A percentile compares a stretch with the other conserved stretches of the same genome.
Evolutionary conservation across 768 basidiomycete genomes (phyloP).

Genomic region (Crepidotus variabilis): DNA sequence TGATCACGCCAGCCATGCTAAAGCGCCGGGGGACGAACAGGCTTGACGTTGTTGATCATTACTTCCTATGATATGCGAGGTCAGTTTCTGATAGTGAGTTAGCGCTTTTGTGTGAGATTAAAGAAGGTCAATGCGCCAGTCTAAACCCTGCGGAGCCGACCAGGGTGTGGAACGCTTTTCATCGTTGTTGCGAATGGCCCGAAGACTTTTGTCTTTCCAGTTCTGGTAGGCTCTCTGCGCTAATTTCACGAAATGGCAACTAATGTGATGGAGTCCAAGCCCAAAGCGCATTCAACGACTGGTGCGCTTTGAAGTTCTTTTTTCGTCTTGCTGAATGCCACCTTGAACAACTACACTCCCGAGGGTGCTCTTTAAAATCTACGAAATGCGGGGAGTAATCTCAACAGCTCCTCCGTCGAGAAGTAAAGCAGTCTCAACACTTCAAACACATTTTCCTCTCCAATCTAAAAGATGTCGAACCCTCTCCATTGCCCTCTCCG

Average conservation of each 20-base stretch:
- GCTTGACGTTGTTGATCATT: neutral
- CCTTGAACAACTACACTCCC: neutral
- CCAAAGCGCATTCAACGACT: neutral
- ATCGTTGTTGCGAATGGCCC: neutral
- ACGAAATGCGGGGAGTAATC: neutral
- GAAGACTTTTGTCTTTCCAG: neutral
- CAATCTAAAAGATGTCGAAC: no score
- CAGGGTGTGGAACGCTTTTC: neutral
- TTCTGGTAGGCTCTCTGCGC: neutral
- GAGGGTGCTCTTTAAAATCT: neutral
- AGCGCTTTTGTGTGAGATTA: neutral
- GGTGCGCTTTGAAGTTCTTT: neutral
- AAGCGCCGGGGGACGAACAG: neutral
- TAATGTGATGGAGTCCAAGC: neutral
- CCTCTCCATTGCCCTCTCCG: no score
- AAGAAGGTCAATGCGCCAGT: neutral
- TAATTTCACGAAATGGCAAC: neutral
- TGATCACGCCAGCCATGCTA: neutral
- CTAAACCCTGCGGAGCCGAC: neutral
- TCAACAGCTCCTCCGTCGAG: neutral
- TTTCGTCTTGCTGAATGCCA: neutral
- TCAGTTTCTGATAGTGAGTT: neutral
- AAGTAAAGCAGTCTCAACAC: neutral
- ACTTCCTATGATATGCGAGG: neutral
- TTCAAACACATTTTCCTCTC: neutral